Conservation (phyloP, 2,329 filamentous ascomycete species). For the Xylaria sp. region DNA sequence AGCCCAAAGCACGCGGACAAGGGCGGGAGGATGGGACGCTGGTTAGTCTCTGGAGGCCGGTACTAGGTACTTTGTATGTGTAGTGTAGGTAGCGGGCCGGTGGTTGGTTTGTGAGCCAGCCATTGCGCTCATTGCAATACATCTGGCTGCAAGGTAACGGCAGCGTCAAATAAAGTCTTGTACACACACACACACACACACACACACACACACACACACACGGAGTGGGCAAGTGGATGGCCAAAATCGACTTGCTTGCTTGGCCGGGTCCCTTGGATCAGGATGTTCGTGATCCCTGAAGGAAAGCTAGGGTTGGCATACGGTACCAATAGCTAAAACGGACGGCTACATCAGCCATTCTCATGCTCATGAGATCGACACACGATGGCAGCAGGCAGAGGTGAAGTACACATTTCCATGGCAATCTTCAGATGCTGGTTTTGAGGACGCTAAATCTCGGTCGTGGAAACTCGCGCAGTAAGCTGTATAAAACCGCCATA, state of each 20-base stretch:
- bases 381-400: not conserved
- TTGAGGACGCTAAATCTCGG: not conserved
- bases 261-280: conserved; percentile 7
- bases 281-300: conserved; percentile 15
- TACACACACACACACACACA: not conserved
- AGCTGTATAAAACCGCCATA: not conserved
- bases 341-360: conserved; percentile 20
- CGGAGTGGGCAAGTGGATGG: conserved; percentile 8
- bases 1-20: conserved; percentile 12
- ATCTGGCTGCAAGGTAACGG: conserved; percentile 25
- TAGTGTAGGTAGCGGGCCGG: conserved; percentile 2
- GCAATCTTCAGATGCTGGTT: not conserved
- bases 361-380: not conserved
- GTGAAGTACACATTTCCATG: not conserved
- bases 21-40: not conserved
- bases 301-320: not conserved
- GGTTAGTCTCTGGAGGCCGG: not conserved
- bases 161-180: conserved; percentile 11
- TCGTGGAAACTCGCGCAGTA: not conserved
- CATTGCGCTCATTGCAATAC: conserved; percentile 14
- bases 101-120: conserved; percentile 15
- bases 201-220: too few relatives aligned
- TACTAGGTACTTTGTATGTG: conserved; percentile 2
- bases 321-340: conserved; percentile 1
- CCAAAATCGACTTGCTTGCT: conserved; percentile 13